Base-by-base conservation (phyloP, 202 grass and related monocot genomes). In the Hordeum pubiflorum region DNA sequence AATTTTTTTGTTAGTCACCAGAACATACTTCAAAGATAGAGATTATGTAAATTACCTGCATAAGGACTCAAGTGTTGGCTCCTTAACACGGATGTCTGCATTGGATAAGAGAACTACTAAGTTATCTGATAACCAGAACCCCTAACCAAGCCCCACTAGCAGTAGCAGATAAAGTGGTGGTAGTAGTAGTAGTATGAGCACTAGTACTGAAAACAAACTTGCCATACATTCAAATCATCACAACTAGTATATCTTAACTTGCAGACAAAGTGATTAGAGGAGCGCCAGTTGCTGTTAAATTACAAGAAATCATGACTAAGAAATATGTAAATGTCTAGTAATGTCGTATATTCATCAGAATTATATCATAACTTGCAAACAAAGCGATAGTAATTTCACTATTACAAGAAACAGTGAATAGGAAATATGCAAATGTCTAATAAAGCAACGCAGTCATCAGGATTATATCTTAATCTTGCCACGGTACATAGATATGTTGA, bases 41-140 rank as follows among this genome's bases (percentile, higher is more conserved):
- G n/a, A 43, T 7, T 18, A 81, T 54, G 31, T 0, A 67, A 24
- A 14, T 79, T 81, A 98, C 96, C 90, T 98, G 92, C 92, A 91
- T 77, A 95, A 93, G 69, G 96, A 98, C 87, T 98, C 92, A 1
- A 91, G 79, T 34, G 92, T 93, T 10, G 96, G 92, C 65, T 98
- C 96, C 82, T 95, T 98, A 36, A 98, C 92, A 83, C 90, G 92
- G 38, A 98, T 98, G 91, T 98, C 92, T 98, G 76, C 63, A 79
- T 74, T 44, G 20, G 61, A 75, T 8, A 72, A 74, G 27, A 76
- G 11, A 44, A 44, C 29, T 29, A 72, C 46, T 50, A 44, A 82
- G 63, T 29, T 44, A 24, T 50, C 46, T 61, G 6, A 57, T 29
- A 85, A 70, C 31, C 38, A 55, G 14, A 71, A 58, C 21, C 40